Evolutionary conservation across 1,139 yeast genomes (phyloP).

Genomic region (Kodamaea anthophila): DNA sequence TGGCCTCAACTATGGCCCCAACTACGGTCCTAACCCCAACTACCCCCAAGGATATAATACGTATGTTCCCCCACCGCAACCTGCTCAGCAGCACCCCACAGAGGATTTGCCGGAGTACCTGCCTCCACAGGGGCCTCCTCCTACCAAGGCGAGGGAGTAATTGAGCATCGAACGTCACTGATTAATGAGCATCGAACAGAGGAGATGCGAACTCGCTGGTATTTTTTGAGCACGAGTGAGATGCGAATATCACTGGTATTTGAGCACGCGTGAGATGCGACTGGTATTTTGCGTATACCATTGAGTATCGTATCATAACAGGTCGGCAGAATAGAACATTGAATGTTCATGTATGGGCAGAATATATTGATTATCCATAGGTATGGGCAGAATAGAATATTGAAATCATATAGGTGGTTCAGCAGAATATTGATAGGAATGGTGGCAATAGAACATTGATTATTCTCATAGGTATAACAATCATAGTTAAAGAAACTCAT

Average conservation of each 20-base stretch:
- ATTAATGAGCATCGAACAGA: no score
- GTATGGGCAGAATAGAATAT: no score
- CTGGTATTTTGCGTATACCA: not conserved
- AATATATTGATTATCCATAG: no score
- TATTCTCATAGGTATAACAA: no score
- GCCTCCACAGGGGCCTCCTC: slow-evolving; percentile 21
- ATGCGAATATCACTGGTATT: not conserved
- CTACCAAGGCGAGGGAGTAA: slow-evolving; percentile 11
- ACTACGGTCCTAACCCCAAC: not conserved
- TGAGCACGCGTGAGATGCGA: no score
- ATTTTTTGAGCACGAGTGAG: not conserved
- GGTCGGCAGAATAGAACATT: not conserved
- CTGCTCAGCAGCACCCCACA: slow-evolving; percentile 1
- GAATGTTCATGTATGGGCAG: no score
- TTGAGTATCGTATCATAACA: no score
- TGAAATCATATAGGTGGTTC: no score
- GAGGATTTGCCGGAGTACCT: slow-evolving; percentile 10
- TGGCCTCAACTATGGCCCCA: not conserved
- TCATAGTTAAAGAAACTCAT: no score
- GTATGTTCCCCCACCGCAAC: slow-evolving; percentile 2
- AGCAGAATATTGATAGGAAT: no score
- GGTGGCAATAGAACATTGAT: no score
- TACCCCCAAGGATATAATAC: not conserved
- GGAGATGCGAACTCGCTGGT: no score
- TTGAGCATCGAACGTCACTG: not conserved